Evolutionary conservation across 2,329 filamentous ascomycete genomes (phyloP).

Genomic region (Reticulascus tulasneorum): DNA sequence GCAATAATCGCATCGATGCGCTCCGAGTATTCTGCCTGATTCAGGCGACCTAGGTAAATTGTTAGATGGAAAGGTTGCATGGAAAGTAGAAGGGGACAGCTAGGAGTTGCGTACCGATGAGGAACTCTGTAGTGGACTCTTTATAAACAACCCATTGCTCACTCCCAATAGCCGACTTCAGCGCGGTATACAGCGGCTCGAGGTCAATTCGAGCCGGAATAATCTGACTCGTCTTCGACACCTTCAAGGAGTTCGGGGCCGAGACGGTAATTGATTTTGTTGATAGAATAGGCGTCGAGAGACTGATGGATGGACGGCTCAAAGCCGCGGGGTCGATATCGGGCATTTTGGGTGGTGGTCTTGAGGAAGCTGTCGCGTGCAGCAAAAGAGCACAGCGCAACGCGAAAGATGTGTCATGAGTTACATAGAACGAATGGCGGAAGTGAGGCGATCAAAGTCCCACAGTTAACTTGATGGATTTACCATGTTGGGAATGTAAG

Average conservation of each 20-base stretch:
- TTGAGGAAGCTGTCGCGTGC: constrained; percentile 39
- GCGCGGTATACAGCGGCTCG: constrained; percentile 58
- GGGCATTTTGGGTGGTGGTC: constrained; percentile 48
- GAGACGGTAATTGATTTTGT: constrained; percentile 55
- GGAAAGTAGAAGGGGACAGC: constrained; percentile 14
- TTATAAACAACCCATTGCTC: constrained; percentile 65
- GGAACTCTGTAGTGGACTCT: constrained; percentile 57
- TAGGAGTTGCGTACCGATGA: constrained; percentile 46
- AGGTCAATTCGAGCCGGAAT: constrained; percentile 65
- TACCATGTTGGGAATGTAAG: constrained; percentile 34
- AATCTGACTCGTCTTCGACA: constrained; percentile 57
- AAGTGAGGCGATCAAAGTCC: constrained; percentile 37
- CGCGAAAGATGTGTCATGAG: constrained; percentile 38
- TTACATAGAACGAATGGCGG: constrained; percentile 33
- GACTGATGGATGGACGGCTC: constrained; percentile 55
- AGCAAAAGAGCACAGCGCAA: constrained; percentile 40
- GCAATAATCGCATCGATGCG: constrained; percentile 57
- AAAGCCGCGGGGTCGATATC: constrained; percentile 68
- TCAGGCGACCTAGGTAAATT: constrained; percentile 51
- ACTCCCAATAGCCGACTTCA: constrained; percentile 54
- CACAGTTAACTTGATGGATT: constrained; percentile 39
- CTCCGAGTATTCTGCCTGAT: constrained; percentile 57
- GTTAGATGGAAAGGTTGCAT: constrained; percentile 1
- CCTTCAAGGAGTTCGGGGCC: constrained; percentile 43
- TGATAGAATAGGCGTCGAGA: constrained; percentile 56